Evolutionary conservation across 305 asterid genomes (phyloP).

Genomic region (Galium porrigens): DNA sequence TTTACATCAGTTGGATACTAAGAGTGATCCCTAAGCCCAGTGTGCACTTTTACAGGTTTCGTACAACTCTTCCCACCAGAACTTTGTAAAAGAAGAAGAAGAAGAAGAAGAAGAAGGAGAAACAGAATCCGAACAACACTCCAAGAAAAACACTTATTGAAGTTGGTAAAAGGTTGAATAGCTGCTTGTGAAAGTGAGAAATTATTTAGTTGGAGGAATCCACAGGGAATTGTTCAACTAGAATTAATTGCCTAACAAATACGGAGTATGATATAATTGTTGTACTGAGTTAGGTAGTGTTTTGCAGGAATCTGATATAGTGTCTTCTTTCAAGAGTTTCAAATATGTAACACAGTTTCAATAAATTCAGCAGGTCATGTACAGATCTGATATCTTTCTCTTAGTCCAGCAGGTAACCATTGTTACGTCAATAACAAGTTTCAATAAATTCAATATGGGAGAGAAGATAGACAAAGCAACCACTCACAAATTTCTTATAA

Average conservation of each 20-base stretch:
- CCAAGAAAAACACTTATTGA: neutral
- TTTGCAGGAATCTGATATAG: neutral
- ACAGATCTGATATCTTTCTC: neutral
- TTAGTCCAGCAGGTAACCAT: neutral
- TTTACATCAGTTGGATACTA: neutral
- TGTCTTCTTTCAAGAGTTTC: neutral
- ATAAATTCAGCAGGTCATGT: too few species aligned
- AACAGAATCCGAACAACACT: neutral
- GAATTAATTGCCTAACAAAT: neutral
- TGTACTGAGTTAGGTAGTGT: neutral
- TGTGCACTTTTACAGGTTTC: neutral
- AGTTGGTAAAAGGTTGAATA: neutral
- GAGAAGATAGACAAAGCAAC: neutral
- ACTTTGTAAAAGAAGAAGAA: neutral
- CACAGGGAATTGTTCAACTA: neutral
- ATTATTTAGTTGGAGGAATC: neutral
- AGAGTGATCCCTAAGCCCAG: neutral
- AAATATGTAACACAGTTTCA: neutral
- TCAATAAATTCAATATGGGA: neutral
- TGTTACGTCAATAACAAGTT: neutral
- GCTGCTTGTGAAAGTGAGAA: neutral
- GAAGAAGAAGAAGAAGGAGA: neutral
- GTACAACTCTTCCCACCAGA: neutral
- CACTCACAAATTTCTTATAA: slow-evolving; percentile 1
- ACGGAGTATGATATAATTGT: neutral